phyloP scores from a whole-genome alignment of 352 stramenopile species.

The Globisporangium irregulare region DNA sequence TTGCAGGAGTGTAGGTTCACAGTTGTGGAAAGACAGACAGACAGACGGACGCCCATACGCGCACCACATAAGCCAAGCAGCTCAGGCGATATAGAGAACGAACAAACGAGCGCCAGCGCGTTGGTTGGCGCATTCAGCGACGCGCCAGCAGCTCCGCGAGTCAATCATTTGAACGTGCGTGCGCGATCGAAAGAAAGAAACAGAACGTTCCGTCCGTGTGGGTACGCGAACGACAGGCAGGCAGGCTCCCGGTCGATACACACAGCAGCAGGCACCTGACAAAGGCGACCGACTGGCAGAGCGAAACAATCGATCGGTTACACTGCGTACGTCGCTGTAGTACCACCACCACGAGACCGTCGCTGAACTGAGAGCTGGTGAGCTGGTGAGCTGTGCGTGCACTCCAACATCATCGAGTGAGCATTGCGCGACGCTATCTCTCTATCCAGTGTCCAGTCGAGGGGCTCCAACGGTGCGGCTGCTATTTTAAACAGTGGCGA shows the following conservation, averaged over 20 bases:
- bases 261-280: not conserved
- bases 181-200: not conserved
- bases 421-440: not conserved
- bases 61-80: not conserved
- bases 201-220: not conserved
- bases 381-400: not conserved
- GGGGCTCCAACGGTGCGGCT: not conserved
- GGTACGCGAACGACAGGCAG: not conserved
- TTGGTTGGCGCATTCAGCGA: not conserved
- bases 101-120: not conserved
- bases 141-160: conserved; percentile 2
- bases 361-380: not conserved
- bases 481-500: conserved; percentile 6
- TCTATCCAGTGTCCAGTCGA: not conserved
- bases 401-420: not conserved
- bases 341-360: not conserved
- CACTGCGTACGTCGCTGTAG: not conserved
- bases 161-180: not conserved
- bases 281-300: not conserved
- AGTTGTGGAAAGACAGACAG: not conserved
- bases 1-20: conserved; percentile 1
- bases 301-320: not conserved
- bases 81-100: conserved; percentile 8
- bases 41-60: not conserved
- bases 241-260: not conserved